These are phyloP conservation scores for Xylaria venustula DNA, from an alignment of 495 filamentous ascomycete genomes.

Conservation along the genomic window DNA sequence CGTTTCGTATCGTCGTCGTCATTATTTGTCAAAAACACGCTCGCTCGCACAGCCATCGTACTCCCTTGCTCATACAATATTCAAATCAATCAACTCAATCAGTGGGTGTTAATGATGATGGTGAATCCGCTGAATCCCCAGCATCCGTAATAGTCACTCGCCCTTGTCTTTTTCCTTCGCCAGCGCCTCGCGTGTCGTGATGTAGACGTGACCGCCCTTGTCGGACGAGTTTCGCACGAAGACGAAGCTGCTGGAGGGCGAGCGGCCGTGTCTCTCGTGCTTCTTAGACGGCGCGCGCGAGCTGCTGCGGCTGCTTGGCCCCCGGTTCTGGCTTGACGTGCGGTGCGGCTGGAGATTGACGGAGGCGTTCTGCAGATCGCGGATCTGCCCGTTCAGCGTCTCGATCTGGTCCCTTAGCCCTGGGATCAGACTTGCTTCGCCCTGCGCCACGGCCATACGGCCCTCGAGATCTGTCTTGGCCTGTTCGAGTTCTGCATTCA, in stretches of 20 bases:
- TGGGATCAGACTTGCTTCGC: slow-evolving; percentile 2
- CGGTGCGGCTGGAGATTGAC: neutral
- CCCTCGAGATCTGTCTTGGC: slow-evolving; percentile 10
- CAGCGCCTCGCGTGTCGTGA: slow-evolving; percentile 26
- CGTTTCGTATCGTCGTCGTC: neutral
- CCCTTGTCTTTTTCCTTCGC: slow-evolving; percentile 14
- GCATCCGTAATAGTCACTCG: slow-evolving; percentile 10
- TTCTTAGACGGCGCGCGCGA: slow-evolving; percentile 23
- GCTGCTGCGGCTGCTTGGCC: slow-evolving; percentile 27
- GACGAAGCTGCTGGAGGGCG: slow-evolving; percentile 20
- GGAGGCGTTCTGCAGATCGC: slow-evolving; percentile 3
- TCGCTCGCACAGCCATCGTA: neutral
- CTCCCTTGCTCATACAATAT: neutral
- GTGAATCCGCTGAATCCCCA: neutral
- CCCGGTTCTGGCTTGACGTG: neutral
- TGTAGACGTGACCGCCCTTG: slow-evolving; percentile 18
- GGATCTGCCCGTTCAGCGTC: slow-evolving; percentile 6
- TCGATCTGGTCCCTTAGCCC: slow-evolving; percentile 12
- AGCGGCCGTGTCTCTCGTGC: slow-evolving; percentile 25
- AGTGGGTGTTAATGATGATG: neutral
- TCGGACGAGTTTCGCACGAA: slow-evolving; percentile 27
- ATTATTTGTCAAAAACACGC: neutral
- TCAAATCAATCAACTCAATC: neutral
- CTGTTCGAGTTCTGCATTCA: slow-evolving; percentile 17
- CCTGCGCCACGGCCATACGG: neutral